Conservation (phyloP, 2,329 filamentous ascomycete species). For the Verticillium nonalfalfae region DNA sequence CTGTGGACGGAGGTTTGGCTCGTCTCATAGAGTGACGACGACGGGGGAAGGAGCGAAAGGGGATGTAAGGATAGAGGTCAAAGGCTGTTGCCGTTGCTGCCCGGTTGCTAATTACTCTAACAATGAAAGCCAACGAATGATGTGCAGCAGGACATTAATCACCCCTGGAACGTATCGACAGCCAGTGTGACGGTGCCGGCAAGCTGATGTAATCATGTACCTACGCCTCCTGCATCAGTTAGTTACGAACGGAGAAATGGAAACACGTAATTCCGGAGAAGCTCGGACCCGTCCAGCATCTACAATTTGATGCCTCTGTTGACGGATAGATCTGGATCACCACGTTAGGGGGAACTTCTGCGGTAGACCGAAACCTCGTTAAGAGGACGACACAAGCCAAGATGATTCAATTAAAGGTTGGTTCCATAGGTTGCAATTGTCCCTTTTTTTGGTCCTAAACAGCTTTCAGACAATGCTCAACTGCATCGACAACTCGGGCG, state of each 20-base stretch:
- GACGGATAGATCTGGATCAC: conserved; percentile 1
- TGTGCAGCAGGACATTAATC: background rate
- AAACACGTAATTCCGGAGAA: background rate
- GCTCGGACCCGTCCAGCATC: background rate
- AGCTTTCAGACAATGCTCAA: conserved; percentile 78
- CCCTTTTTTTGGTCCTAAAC: background rate
- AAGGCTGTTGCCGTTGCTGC: background rate
- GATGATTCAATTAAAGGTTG: conserved; percentile 90
- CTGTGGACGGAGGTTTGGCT: background rate
- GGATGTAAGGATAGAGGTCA: background rate
- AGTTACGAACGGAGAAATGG: background rate
- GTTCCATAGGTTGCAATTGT: background rate
- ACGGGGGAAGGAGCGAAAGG: background rate
- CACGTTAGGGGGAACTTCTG: conserved; percentile 1
- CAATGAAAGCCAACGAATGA: background rate
- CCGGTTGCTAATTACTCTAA: background rate
- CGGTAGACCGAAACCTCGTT: background rate
- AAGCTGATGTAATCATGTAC: background rate
- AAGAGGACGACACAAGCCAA: conserved; percentile 30
- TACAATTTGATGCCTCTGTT: background rate
- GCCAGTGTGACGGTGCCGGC: background rate
- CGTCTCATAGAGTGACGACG: background rate
- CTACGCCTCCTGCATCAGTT: no score
- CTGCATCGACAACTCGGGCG: conserved; percentile 99
- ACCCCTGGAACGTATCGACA: background rate